Evolutionary conservation across 257 asterid species (phyloP).

Genomic region (Forsythia suspensa): DNA sequence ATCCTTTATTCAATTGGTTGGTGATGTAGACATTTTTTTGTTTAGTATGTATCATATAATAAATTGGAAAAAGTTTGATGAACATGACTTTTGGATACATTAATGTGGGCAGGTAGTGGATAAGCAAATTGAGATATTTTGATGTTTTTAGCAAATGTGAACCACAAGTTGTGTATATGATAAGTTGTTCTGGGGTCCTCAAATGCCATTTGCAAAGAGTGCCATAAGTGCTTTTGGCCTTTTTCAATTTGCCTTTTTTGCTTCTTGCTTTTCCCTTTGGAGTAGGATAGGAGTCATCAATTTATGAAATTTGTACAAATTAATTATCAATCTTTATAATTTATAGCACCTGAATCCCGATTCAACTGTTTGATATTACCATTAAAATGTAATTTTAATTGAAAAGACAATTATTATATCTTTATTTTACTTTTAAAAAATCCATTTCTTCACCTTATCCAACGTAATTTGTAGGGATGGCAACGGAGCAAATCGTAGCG

Average conservation of each 20-base stretch:
- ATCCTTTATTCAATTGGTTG: not conserved
- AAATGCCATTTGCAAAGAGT: conserved; percentile 30
- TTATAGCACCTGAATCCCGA: not conserved
- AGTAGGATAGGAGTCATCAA: not conserved
- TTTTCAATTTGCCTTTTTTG: conserved; percentile 5
- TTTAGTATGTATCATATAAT: not conserved
- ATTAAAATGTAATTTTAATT: not conserved
- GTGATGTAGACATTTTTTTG: not conserved
- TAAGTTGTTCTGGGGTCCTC: conserved; percentile 38
- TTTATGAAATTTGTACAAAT: not conserved
- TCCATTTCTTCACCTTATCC: no score
- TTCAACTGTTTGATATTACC: not conserved
- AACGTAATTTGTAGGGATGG: no score
- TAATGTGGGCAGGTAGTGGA: not conserved
- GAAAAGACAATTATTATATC: not conserved
- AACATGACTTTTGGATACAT: not conserved
- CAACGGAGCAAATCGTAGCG: no score
- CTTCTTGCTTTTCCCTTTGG: not conserved
- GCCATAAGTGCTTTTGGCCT: conserved; percentile 49
- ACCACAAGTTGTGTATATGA: conserved; percentile 42
- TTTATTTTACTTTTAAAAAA: not conserved
- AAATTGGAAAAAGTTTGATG: not conserved
- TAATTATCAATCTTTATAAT: not conserved
- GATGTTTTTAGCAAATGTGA: conserved; percentile 25
- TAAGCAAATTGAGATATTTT: conserved; percentile 39